These are phyloP conservation scores for Wickerhamomyces hampshirensis DNA, from an alignment of 805 yeast species.

Conservation along the genomic window DNA sequence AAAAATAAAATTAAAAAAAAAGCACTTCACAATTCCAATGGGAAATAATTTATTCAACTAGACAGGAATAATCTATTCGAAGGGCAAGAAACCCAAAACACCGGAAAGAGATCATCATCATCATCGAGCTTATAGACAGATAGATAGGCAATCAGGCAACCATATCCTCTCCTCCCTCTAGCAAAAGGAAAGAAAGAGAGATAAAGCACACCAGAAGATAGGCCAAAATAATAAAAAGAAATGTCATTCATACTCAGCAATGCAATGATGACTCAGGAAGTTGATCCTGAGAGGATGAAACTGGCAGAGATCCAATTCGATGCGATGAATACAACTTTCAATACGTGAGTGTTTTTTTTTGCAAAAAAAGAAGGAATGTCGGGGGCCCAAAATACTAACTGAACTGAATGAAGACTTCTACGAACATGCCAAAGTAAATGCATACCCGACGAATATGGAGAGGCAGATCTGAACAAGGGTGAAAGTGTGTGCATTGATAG, in stretches of 20 bases:
- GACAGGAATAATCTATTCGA: no score
- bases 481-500: slow-evolving; percentile 80
- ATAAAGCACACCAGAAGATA: neutral
- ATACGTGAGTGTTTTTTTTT: slow-evolving; percentile 27
- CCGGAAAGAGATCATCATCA: no score
- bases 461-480: slow-evolving; percentile 79
- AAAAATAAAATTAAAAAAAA: no score
- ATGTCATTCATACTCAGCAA: slow-evolving; percentile 61
- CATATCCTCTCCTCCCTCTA: no score
- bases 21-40: no score
- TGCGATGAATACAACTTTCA: slow-evolving; percentile 55
- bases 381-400: slow-evolving; percentile 8
- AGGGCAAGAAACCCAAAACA: no score
- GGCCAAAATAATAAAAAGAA: neutral
- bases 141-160: no score
- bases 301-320: slow-evolving; percentile 65
- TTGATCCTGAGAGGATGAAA: slow-evolving; percentile 55
- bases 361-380: neutral
- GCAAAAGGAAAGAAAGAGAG: no score
- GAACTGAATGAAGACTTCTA: slow-evolving; percentile 35
- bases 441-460: slow-evolving; percentile 80
- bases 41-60: no score
- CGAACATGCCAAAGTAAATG: slow-evolving; percentile 70
- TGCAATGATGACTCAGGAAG: slow-evolving; percentile 42
- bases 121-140: no score